phyloP scores from a whole-genome alignment of 805 yeast species.

The Huiozyma naganishii region DNA sequence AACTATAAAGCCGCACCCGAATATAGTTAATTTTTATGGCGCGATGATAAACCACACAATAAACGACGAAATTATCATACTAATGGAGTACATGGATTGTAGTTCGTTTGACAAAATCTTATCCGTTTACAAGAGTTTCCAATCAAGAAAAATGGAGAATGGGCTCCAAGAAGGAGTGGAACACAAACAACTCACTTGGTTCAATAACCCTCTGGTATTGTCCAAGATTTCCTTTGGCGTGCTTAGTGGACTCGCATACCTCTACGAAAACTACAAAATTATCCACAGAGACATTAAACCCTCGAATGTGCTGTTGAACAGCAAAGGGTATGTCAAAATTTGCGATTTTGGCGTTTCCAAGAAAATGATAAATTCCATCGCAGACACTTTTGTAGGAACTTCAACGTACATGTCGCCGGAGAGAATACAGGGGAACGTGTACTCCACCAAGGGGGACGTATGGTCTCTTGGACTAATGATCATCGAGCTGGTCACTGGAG shows the following conservation, averaged over 20 bases:
- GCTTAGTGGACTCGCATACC: constrained; percentile 66
- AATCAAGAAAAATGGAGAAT: constrained; percentile 3
- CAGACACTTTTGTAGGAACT: constrained; percentile 97
- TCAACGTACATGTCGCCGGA: constrained; percentile 98
- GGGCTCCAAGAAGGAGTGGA: constrained; percentile 4
- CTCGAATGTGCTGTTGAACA: constrained; percentile 79
- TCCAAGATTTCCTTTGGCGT: constrained; percentile 69
- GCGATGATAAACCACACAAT: constrained; percentile 54
- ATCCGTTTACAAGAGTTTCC: constrained; percentile 45
- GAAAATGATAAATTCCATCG: constrained; percentile 84
- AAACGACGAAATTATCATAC: constrained; percentile 63
- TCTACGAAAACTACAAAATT: constrained; percentile 75
- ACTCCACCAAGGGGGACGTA: constrained; percentile 91
- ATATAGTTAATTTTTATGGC: constrained; percentile 83
- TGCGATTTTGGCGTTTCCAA: constrained; percentile 97
- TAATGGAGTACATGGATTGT: constrained; percentile 95
- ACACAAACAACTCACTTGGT: constrained; percentile 15
- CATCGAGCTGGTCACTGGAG: constrained; percentile 79
- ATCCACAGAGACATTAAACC: constrained; percentile 96
- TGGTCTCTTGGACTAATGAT: constrained; percentile 94
- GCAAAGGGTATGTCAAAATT: constrained; percentile 76
- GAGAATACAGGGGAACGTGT: constrained; percentile 87
- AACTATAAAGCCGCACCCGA: constrained; percentile 70
- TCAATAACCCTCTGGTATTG: constrained; percentile 42
- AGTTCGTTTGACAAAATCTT: constrained; percentile 80